Base-by-base conservation (phyloP, 208 protist genomes). In the Crithidia thermophila region DNA sequence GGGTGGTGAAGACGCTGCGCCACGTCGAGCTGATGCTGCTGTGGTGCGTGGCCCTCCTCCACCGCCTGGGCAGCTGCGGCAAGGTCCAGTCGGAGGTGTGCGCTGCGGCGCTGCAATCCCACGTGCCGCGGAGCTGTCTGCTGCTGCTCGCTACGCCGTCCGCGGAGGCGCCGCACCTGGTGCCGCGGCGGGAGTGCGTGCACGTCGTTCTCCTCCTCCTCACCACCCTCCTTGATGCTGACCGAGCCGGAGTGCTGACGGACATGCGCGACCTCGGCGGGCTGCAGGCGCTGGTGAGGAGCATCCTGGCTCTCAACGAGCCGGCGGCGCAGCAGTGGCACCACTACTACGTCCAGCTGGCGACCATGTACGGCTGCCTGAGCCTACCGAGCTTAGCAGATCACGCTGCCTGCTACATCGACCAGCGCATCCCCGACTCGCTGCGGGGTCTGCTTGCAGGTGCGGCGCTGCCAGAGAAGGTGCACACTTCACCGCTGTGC, bases 351-450 rank as follows among this genome's bases (percentile, higher is more conserved):
- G 30, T 83, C 2, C 75, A 68, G 3, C 55, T 90, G 25, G 72
- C 77, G 40, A 64, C 66, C 28, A 72, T 94, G 34, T 88, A 87
- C 57, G 88, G 88, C 28, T 77, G 85, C 52, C 51, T 62, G 1
- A 43, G 65, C 0, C 75, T 94, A 31, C 88, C 88, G 3, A 47
- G 67, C 0, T 16, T 51, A 18, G 16, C 39, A 1, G 75, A 56
- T 0, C 59, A 46, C n/a, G 1, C 52, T 0, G 64, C 60, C 18
- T 77, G 71, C 58, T 65, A 51, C 36, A 39, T 87, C 21, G 70
- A 87, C 42, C 50, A 57, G 33, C 81, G 81, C 21, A 31, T 79
- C 2, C 70, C 81, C 0, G n/a, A 62, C 0, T 27, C 53, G 8
- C 34, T 73, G 50, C 31, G 49, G 16, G 47, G 46, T 21, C 58